A percentile compares a stretch with the other conserved stretches of the same genome.
Evolutionary conservation across 352 stramenopile species (phyloP).

Genomic region (Sclerospora graminicola): DNA sequence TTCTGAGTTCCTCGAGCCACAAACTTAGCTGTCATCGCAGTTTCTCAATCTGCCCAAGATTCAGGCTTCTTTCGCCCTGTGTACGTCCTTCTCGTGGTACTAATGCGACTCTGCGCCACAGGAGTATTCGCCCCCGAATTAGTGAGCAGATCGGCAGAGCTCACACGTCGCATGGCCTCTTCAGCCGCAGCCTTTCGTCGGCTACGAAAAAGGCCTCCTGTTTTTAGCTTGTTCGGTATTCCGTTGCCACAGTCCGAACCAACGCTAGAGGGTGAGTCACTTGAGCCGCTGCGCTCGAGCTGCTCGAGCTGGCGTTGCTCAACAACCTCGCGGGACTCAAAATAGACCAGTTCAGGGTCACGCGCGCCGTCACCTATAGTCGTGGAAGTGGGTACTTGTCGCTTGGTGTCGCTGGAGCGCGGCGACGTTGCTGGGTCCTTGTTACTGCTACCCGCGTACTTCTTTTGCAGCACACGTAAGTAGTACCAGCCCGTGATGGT

Average conservation of each 20-base stretch:
- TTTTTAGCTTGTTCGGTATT: conserved; percentile 22
- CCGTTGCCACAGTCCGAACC: conserved; percentile 28
- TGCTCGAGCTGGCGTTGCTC: conserved; percentile 20
- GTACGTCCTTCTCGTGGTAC: conserved; percentile 43
- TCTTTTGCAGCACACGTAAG: conserved; percentile 68
- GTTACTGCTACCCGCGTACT: conserved; percentile 15
- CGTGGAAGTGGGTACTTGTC: background rate
- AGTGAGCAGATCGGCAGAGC: conserved; percentile 17
- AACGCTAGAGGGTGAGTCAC: conserved; percentile 42
- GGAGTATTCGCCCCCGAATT: conserved; percentile 16
- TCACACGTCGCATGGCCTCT: conserved; percentile 27
- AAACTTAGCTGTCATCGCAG: background rate
- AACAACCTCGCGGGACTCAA: conserved; percentile 32
- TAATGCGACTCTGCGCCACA: conserved; percentile 6
- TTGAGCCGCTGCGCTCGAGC: conserved; percentile 24
- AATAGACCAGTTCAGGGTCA: conserved; percentile 35
- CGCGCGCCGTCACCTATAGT: background rate
- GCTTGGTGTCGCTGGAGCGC: background rate
- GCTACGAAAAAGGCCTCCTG: conserved; percentile 29
- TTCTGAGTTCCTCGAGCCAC: too few relatives aligned
- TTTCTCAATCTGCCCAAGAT: conserved; percentile 56
- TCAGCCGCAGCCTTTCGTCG: conserved; percentile 26
- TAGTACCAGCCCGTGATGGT: conserved; percentile 82
- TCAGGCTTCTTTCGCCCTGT: conserved; percentile 69
- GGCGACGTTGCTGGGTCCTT: conserved; percentile 4